phyloP scores from a whole-genome alignment of 2,329 filamentous ascomycete genomes.

The Colletotrichum cordylinicola region DNA sequence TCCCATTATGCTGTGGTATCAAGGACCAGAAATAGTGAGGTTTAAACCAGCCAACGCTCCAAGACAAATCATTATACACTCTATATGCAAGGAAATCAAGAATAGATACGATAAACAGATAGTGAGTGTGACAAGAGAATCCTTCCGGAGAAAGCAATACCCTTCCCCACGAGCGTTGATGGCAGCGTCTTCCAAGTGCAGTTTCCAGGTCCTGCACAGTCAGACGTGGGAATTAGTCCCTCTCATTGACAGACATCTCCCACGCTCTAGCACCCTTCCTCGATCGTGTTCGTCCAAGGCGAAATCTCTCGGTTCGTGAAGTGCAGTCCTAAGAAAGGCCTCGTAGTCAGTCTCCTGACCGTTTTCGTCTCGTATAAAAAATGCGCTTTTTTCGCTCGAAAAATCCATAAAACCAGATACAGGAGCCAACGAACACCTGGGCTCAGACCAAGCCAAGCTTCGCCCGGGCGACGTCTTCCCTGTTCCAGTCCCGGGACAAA shows the following conservation, averaged over 20 bases:
- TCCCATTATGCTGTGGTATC: neutral
- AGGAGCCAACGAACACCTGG: neutral
- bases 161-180: neutral
- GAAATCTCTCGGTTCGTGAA: conserved; percentile 1
- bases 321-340: neutral
- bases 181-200: neutral
- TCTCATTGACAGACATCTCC: neutral
- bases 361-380: neutral
- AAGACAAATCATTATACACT: neutral
- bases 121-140: neutral
- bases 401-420: neutral
- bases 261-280: neutral
- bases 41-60: neutral
- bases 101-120: neutral
- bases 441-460: conserved; percentile 2
- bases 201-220: neutral
- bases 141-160: neutral
- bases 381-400: neutral
- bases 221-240: neutral
- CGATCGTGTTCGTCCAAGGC: neutral
- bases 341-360: conserved; percentile 4
- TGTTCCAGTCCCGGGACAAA: neutral
- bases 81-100: neutral
- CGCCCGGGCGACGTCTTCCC: neutral
- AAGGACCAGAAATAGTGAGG: neutral